Evolutionary conservation across 306 rosid genomes (phyloP).

Genomic region (Prosopis cineraria): DNA sequence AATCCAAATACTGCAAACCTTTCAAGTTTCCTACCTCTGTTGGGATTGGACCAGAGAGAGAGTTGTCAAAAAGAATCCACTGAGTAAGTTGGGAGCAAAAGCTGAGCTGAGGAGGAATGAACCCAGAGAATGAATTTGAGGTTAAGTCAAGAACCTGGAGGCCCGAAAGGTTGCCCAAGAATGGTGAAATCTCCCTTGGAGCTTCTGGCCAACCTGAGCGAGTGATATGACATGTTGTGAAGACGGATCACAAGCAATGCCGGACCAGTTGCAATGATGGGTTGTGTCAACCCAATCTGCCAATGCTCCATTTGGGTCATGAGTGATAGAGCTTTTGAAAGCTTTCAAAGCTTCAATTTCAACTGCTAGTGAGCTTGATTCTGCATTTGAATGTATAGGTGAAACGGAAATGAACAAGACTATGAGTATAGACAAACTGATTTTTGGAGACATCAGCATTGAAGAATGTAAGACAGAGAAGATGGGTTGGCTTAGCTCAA

Average conservation of each 20-base stretch:
- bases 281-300: slow-evolving; percentile 55
- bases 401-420: slow-evolving; percentile 35
- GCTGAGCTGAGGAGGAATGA: slow-evolving; percentile 66
- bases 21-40: slow-evolving; percentile 56
- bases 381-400: slow-evolving; percentile 36
- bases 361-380: slow-evolving; percentile 38
- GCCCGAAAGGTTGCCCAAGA: slow-evolving; percentile 72
- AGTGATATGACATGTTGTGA: slow-evolving; percentile 57
- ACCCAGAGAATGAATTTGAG: slow-evolving; percentile 66
- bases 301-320: slow-evolving; percentile 58
- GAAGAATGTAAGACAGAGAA: slow-evolving; percentile 8
- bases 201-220: slow-evolving; percentile 52
- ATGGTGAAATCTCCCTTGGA: slow-evolving; percentile 75
- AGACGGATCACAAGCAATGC: slow-evolving; percentile 61
- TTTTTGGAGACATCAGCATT: slow-evolving; percentile 45
- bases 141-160: slow-evolving; percentile 82
- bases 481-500: background rate
- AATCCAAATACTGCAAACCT: slow-evolving; percentile 51
- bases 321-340: slow-evolving; percentile 58
- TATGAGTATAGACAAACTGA: slow-evolving; percentile 37
- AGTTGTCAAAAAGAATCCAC: slow-evolving; percentile 48
- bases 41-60: slow-evolving; percentile 71
- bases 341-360: slow-evolving; percentile 71
- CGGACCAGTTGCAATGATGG: slow-evolving; percentile 79
- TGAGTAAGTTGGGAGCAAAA: slow-evolving; percentile 64